Conservation (phyloP, 179 eudicot species). For the Beta corolliflora region DNA sequence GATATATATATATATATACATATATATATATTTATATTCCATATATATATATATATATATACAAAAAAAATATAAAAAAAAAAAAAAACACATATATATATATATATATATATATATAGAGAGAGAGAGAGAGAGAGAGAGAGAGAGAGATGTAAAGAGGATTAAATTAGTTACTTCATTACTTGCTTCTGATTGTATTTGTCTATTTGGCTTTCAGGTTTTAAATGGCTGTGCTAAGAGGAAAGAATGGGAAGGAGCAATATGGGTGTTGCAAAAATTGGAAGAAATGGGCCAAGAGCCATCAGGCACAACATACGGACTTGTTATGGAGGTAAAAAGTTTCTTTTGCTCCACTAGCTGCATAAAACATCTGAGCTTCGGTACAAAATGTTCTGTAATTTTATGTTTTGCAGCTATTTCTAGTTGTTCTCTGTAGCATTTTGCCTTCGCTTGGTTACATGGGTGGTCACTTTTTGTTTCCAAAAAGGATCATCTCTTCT, state of each 20-base stretch:
- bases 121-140: not conserved
- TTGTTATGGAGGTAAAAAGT: constrained; percentile 88
- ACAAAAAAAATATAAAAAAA: too few species aligned
- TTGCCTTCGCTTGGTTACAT: not conserved
- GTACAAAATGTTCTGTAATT: not conserved
- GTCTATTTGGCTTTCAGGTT: constrained; percentile 46
- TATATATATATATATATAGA: not conserved
- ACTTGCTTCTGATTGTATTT: not conserved
- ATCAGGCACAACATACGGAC: constrained; percentile 81
- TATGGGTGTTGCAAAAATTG: constrained; percentile 91
- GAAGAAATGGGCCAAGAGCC: constrained; percentile 61
- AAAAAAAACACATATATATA: too few species aligned
- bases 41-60: not conserved
- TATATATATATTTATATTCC: not conserved
- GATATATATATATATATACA: not conserved
- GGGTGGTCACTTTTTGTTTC: not conserved
- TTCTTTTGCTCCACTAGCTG: not conserved
- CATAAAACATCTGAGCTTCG: not conserved
- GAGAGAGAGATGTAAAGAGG: not conserved
- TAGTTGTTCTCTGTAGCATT: not conserved
- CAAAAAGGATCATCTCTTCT: not conserved
- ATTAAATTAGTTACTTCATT: not conserved
- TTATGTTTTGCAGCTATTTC: not conserved
- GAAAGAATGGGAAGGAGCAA: constrained; percentile 91
- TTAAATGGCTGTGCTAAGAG: constrained; percentile 82